Base-by-base conservation (phyloP, 805 yeast species). In the Candida tammaniensis region DNA sequence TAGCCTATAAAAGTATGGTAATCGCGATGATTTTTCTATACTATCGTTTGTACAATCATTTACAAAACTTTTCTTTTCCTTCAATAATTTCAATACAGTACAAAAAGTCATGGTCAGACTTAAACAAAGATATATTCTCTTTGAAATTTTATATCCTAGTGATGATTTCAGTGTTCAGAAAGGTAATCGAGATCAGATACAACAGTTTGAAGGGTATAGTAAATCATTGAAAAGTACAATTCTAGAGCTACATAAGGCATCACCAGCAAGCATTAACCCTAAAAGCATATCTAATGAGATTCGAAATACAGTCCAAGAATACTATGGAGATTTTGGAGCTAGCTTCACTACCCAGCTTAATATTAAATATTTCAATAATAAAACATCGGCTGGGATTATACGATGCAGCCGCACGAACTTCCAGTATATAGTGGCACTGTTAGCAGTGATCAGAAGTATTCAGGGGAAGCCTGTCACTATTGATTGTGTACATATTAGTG, bases 41-140 rank as follows among this genome's bases (percentile, higher is more conserved):
- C n/a, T n/a, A n/a, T n/a, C n/a, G n/a, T n/a, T n/a, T n/a, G n/a
- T n/a, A n/a, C n/a, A n/a, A n/a, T n/a, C n/a, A n/a, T n/a, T n/a
- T n/a, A n/a, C n/a, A n/a, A n/a, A n/a, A n/a, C n/a, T n/a, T n/a
- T n/a, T n/a, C n/a, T n/a, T n/a, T n/a, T n/a, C n/a, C n/a, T n/a
- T n/a, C n/a, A n/a, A n/a, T n/a, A n/a, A n/a, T n/a, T n/a, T n/a
- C n/a, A n/a, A n/a, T n/a, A n/a, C n/a, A n/a, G n/a, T n/a, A n/a
- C n/a, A n/a, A n/a, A n/a, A n/a, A n/a, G n/a, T 4, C 8, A 89
- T 89, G 98, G 98, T 89, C 11, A 75, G 98, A 50, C 68, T 89
- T 18, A 89, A 89, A 56, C 80, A 88, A 12, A 65, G 98, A 46
- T 89, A 91, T 49, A 69, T 89, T 9, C 67, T 88, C 4, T 89